Conservation (phyloP, 1,139 yeast genomes). For the Zygoascus meyerae region DNA sequence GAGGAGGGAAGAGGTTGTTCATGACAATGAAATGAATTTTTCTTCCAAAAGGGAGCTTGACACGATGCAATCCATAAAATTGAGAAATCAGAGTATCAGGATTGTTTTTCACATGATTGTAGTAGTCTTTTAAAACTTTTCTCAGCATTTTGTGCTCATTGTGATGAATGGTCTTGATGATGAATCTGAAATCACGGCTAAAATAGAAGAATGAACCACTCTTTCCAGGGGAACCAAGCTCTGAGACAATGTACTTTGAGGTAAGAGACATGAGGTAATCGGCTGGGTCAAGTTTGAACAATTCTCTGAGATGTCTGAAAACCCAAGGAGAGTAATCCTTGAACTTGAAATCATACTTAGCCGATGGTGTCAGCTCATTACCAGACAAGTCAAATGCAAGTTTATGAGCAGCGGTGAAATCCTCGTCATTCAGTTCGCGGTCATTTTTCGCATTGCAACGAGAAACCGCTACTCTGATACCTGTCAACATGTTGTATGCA, state of each 20-base stretch:
- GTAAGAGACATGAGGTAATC: constrained; percentile 91
- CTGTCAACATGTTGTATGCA: constrained; percentile 96
- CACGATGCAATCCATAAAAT: constrained; percentile 91
- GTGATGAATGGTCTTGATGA: constrained; percentile 93
- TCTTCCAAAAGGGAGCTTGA: constrained; percentile 79
- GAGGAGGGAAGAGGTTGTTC: constrained; percentile 97
- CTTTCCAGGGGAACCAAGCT: constrained; percentile 93
- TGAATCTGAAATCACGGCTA: constrained; percentile 87
- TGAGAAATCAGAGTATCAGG: constrained; percentile 90
- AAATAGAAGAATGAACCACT: constrained; percentile 95
- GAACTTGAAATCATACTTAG: constrained; percentile 92
- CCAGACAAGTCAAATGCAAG: constrained; percentile 85
- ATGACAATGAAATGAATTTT: constrained; percentile 92
- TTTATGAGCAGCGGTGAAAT: constrained; percentile 67
- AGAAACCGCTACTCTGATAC: constrained; percentile 91
- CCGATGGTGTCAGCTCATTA: constrained; percentile 83
- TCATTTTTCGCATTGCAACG: constrained; percentile 78
- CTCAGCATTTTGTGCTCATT: constrained; percentile 84
- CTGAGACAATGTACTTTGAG: constrained; percentile 86
- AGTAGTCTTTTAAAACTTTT: constrained; percentile 67
- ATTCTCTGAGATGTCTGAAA: constrained; percentile 71
- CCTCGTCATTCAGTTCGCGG: constrained; percentile 62
- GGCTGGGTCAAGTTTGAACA: constrained; percentile 89
- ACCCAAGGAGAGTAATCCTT: constrained; percentile 96
- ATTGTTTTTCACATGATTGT: constrained; percentile 70